Conservation (phyloP, 495 filamentous ascomycete species). For the Lentithecium fluviatile region DNA sequence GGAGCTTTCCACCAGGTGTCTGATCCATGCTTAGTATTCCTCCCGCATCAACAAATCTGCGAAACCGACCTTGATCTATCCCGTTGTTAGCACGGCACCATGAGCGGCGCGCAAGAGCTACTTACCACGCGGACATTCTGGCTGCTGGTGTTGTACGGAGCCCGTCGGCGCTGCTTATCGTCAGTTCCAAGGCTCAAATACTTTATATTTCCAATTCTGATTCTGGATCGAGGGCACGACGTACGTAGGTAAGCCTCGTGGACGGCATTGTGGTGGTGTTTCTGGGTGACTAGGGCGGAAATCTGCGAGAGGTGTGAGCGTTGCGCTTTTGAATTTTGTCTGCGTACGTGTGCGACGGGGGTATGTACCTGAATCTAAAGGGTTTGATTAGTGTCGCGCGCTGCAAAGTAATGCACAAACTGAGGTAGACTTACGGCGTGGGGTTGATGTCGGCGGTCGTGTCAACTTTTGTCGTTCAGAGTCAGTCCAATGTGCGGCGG, state of each 20-base stretch:
- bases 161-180: slow-evolving; percentile 35
- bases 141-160: slow-evolving; percentile 84
- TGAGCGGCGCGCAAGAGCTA: neutral
- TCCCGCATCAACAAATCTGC: neutral
- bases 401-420: neutral
- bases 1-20: slow-evolving; percentile 91
- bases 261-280: slow-evolving; percentile 31
- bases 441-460: slow-evolving; percentile 7
- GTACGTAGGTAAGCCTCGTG: slow-evolving; percentile 36
- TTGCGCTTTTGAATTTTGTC: neutral
- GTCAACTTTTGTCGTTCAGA: slow-evolving; percentile 10
- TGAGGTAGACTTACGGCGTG: slow-evolving; percentile 21
- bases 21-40: slow-evolving; percentile 36
- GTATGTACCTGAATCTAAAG: slow-evolving; percentile 22
- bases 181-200: slow-evolving; percentile 9
- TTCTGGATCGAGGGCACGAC: neutral
- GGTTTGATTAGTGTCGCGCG: too few relatives aligned
- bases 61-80: slow-evolving; percentile 17
- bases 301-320: slow-evolving; percentile 21
- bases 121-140: slow-evolving; percentile 93
- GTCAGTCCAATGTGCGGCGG: neutral
- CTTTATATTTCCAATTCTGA: neutral
- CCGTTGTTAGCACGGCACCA: neutral
- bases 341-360: neutral
- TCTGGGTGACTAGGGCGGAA: slow-evolving; percentile 2